These are phyloP conservation scores for Sesbania bispinosa DNA, from an alignment of 306 rosid genomes.

Conservation along the genomic window DNA sequence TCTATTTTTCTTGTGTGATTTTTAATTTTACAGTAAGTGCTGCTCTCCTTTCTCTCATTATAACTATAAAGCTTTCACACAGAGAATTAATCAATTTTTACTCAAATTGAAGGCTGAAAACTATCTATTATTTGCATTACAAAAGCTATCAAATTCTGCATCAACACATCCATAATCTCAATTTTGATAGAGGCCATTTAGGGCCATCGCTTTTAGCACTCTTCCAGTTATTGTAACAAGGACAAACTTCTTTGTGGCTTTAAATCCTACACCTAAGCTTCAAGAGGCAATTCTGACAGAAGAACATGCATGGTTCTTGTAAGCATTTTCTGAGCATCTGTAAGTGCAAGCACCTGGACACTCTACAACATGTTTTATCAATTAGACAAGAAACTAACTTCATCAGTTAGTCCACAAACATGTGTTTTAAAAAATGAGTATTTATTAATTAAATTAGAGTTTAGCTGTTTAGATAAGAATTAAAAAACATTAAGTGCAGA, in stretches of 20 bases:
- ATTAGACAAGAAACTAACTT: neutral
- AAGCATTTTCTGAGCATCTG: neutral
- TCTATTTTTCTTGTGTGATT: neutral
- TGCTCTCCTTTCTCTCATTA: neutral
- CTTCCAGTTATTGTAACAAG: neutral
- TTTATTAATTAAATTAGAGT: neutral
- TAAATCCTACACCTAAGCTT: neutral
- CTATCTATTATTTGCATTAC: too few relatives aligned
- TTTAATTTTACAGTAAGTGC: neutral
- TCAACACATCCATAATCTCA: neutral
- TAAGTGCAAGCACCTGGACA: constrained; percentile 33
- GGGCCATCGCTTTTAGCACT: neutral
- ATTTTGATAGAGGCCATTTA: neutral
- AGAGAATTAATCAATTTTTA: neutral
- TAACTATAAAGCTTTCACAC: neutral
- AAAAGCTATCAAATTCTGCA: neutral
- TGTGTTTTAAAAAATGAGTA: neutral
- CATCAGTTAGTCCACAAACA: neutral
- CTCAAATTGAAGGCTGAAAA: neutral
- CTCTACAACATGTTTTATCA: constrained; percentile 5
- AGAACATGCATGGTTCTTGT: constrained; percentile 22
- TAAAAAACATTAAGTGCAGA: neutral
- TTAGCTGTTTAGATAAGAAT: neutral
- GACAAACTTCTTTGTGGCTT: neutral
- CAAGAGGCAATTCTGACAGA: neutral